phyloP scores from a whole-genome alignment of 257 asterid species.

The Dorcoceras hygrometricum region DNA sequence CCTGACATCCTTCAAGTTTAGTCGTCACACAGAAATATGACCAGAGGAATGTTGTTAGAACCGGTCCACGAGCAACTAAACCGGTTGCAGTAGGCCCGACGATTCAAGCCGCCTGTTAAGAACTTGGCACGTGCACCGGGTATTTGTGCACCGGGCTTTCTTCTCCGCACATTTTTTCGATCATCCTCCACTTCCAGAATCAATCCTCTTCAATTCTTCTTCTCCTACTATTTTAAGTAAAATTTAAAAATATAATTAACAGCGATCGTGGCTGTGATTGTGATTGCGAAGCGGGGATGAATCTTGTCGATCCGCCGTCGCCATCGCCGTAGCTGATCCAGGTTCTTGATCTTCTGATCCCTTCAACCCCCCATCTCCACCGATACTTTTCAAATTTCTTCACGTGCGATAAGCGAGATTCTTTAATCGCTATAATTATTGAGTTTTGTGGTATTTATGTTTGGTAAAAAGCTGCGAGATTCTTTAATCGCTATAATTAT shows the following conservation, averaged over 20 bases:
- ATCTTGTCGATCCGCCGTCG: background rate
- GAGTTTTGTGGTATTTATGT: background rate
- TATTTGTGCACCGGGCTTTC: background rate
- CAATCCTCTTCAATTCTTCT: background rate
- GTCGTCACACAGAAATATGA: no score
- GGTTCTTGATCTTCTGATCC: background rate
- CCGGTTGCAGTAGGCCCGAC: no score
- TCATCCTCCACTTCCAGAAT: background rate
- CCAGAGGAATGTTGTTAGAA: no score
- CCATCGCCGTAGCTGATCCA: background rate
- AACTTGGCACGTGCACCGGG: background rate
- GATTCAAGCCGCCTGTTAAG: background rate
- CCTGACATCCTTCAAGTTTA: no score
- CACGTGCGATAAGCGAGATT: background rate
- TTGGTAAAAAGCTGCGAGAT: no score
- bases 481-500: background rate
- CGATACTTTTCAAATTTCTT: background rate
- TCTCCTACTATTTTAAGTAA: no score
- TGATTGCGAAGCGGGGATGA: background rate
- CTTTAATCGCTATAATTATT: background rate
- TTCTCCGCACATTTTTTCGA: background rate
- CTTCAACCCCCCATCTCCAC: background rate
- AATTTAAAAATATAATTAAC: no score
- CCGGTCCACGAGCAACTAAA: no score
- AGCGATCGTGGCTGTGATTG: background rate